Base-by-base conservation (phyloP, 108 stramenopile genomes). In the Skeletonema grethae region DNA sequence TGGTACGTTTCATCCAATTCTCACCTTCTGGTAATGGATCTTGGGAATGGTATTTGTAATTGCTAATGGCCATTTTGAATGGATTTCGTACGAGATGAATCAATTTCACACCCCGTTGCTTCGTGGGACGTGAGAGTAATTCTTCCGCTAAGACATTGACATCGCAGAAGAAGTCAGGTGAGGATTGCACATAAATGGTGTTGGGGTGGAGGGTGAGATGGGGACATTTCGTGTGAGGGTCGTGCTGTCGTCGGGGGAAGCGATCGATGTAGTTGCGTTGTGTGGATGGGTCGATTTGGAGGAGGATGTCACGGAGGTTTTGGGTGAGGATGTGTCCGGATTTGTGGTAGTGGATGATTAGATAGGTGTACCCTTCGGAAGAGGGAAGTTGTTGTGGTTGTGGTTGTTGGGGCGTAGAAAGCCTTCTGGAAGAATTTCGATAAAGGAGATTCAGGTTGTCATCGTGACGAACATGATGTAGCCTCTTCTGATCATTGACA, bases 301-400 rank as follows among this genome's bases (percentile, higher is more conserved):
- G 15, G 50, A 53, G 18, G 5, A 53, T 53, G 50, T 53, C 50
- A 22, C 50, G 50, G 8, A 53, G 20, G 18, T 20, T 22, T 22
- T 53, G 50, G 20, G 50, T 53, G 4, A 53, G 50, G 22, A 22
- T n/a, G 22, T 53, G 50, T 22, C 50, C 50, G 6, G 50, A 53
- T 53, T 53, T 53, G 50, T 53, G 50, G 50, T 53, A 53, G 50
- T 53, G 50, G 50, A 53, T 53, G 20, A 53, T 53, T 53, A 53
- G 22, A 22, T 53, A 53, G 50, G 50, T 22, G 50, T 53, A 53
- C 20, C 50, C 50, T 24, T 53, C 50, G 18, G 50, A 20, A 0
- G 22, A 20, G 0, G 18, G 3, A 20, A 18, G 15, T 22, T 22
- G 4, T 24, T 22, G 3, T 48, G 46, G 15, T 22, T 22, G 4